Percentiles rank a stretch among this genome's conserved stretches.
Evolutionary conservation across 257 asterid species (phyloP).

Genomic region (Craterostigma plantagineum): DNA sequence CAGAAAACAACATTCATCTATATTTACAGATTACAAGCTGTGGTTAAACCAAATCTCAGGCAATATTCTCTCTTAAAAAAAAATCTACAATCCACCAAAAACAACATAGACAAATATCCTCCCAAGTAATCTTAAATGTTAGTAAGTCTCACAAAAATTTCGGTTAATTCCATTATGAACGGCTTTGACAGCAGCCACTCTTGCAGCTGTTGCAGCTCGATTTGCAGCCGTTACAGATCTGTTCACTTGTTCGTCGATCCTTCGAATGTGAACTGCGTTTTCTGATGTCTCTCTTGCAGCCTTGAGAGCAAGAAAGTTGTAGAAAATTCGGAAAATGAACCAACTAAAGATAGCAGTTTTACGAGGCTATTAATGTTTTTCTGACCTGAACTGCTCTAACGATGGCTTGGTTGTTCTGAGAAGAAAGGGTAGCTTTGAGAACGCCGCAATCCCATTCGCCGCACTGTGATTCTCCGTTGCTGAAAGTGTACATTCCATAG

Average conservation of each 20-base stretch:
- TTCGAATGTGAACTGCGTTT: constrained; percentile 16
- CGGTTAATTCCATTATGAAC: constrained; percentile 42
- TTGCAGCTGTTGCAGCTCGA: constrained; percentile 44
- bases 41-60: too few relatives aligned
- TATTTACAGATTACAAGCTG: too few relatives aligned
- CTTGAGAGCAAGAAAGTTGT: constrained; percentile 11
- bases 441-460: constrained; percentile 68
- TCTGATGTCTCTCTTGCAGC: constrained; percentile 40
- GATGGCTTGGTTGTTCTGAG: constrained; percentile 23
- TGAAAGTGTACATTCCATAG: constrained; percentile 47
- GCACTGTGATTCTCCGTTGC: constrained; percentile 41
- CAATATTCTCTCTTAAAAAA: too few relatives aligned
- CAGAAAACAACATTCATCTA: too few relatives aligned
- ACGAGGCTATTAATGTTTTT: background rate
- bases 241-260: constrained; percentile 39
- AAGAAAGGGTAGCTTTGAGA: constrained; percentile 19
- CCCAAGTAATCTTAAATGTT: constrained; percentile 1
- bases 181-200: constrained; percentile 63
- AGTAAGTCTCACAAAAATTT: constrained; percentile 24
- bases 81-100: constrained; percentile 5
- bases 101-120: too few relatives aligned
- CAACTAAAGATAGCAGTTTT: too few relatives aligned
- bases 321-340: too few relatives aligned
- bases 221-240: constrained; percentile 42
- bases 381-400: constrained; percentile 56